A percentile compares a stretch with the other conserved stretches of the same genome.
Evolutionary conservation across 441 rosid species (phyloP).

Genomic region (Brassica hybrid): DNA sequence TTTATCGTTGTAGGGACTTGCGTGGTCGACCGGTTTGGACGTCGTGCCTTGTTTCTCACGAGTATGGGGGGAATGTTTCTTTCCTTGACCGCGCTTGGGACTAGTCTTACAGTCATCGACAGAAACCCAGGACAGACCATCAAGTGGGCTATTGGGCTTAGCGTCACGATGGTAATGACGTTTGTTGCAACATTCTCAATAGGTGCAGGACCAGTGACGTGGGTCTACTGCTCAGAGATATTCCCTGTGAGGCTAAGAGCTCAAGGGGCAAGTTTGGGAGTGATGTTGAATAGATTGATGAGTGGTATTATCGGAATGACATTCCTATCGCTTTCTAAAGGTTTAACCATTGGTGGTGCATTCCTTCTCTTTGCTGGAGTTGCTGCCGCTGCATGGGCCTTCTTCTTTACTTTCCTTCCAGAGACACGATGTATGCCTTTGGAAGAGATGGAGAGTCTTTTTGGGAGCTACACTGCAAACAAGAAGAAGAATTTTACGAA

Average conservation of each 20-base stretch:
- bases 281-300: slow-evolving; percentile 55
- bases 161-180: slow-evolving; percentile 56
- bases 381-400: slow-evolving; percentile 48
- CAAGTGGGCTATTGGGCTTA: slow-evolving; percentile 63
- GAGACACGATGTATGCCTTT: slow-evolving; percentile 77
- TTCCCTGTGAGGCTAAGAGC: slow-evolving; percentile 80
- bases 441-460: slow-evolving; percentile 68
- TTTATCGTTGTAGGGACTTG: slow-evolving; percentile 77
- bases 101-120: slow-evolving; percentile 56
- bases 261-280: slow-evolving; percentile 75
- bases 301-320: slow-evolving; percentile 73
- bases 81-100: slow-evolving; percentile 51
- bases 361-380: slow-evolving; percentile 65
- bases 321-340: slow-evolving; percentile 59
- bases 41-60: slow-evolving; percentile 69
- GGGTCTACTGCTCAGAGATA: slow-evolving; percentile 84
- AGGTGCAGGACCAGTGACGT: slow-evolving; percentile 78
- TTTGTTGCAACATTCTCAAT: slow-evolving; percentile 76
- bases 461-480: slow-evolving; percentile 56
- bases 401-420: slow-evolving; percentile 48
- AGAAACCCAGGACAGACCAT: slow-evolving; percentile 42
- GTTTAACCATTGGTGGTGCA: slow-evolving; percentile 69
- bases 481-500: slow-evolving; percentile 17
- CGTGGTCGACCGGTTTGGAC: slow-evolving; percentile 64
- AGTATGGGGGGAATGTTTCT: slow-evolving; percentile 68